phyloP scores from a whole-genome alignment of 1,284 basidiomycete species.

The Leccinum pachyderme region DNA sequence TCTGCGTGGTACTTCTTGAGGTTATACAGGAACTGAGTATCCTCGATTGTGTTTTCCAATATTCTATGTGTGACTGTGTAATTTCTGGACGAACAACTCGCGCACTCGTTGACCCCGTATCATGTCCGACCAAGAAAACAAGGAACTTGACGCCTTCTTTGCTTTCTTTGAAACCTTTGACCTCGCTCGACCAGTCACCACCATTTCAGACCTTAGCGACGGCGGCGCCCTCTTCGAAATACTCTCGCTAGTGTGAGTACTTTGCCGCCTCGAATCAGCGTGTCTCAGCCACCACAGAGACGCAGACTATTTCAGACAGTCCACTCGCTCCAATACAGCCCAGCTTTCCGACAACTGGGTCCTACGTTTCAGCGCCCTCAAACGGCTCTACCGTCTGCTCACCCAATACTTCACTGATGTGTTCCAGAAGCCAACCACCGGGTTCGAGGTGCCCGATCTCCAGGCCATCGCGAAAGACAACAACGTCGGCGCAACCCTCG shows the following conservation, averaged over 20 bases:
- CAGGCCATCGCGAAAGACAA: constrained; percentile 79
- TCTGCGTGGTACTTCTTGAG: constrained; percentile 40
- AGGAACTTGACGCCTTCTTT: constrained; percentile 75
- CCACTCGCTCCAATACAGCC: constrained; percentile 50
- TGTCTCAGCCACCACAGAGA: constrained; percentile 51
- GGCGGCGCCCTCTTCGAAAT: constrained; percentile 72
- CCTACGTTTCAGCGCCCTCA: constrained; percentile 78
- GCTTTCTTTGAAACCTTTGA: constrained; percentile 75
- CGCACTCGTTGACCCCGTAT: background rate
- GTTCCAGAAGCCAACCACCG: constrained; percentile 68
- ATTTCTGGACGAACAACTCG: background rate
- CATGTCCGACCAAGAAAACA: constrained; percentile 51
- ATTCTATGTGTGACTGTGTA: background rate
- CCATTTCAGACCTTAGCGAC: constrained; percentile 69
- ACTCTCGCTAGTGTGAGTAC: constrained; percentile 65
- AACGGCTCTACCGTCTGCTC: constrained; percentile 83
- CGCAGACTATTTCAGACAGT: constrained; percentile 71
- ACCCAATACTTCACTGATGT: constrained; percentile 84
- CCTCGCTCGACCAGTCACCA: constrained; percentile 58
- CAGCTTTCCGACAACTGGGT: constrained; percentile 86
- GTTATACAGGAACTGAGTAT: constrained; percentile 36
- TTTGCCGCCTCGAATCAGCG: background rate
- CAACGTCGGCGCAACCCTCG: constrained; percentile 62
- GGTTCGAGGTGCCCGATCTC: constrained; percentile 77
- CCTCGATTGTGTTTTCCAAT: background rate